Evolutionary conservation across 2,329 filamentous ascomycete species (phyloP).

Genomic region (Pseudopithomyces chartarum): DNA sequence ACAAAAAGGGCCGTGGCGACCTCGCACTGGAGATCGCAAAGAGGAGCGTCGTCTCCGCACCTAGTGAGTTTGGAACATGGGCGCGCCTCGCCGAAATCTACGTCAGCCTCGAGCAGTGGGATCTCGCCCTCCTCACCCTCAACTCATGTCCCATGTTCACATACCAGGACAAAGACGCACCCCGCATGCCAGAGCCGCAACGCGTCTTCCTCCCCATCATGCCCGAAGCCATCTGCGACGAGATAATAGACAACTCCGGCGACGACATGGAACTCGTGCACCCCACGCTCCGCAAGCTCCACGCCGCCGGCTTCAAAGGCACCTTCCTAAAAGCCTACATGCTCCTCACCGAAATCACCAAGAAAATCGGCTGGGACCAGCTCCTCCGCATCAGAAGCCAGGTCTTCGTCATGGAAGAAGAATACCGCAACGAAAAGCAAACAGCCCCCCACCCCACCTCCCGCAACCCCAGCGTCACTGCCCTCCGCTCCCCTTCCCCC

Average conservation of each 20-base stretch:
- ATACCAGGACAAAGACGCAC: constrained; percentile 97
- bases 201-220: constrained; percentile 86
- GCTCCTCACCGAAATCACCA: constrained; percentile 92
- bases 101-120: constrained; percentile 93
- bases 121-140: constrained; percentile 88
- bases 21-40: constrained; percentile 94
- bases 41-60: constrained; percentile 90
- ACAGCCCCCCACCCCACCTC: constrained; percentile 49
- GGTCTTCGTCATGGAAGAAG: constrained; percentile 99
- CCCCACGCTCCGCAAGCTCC: constrained; percentile 80
- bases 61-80: constrained; percentile 97
- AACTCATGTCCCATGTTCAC: constrained; percentile 99
- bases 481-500: constrained; percentile 68
- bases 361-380: constrained; percentile 97
- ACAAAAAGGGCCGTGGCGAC: constrained; percentile 83
- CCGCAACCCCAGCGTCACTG: constrained; percentile 79
- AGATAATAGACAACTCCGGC: constrained; percentile 87
- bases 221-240: constrained; percentile 86
- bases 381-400: constrained; percentile 92
- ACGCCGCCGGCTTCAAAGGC: constrained; percentile 88
- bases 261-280: constrained; percentile 86
- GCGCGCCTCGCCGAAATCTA: constrained; percentile 92
- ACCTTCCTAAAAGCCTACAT: constrained; percentile 96
- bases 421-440: constrained; percentile 89
- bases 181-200: constrained; percentile 89